Evolutionary conservation across 139 green algal species (phyloP), one percentile per base, ranked within the genome.

Genomic region (Auxenochlorella protothecoides): DNA sequence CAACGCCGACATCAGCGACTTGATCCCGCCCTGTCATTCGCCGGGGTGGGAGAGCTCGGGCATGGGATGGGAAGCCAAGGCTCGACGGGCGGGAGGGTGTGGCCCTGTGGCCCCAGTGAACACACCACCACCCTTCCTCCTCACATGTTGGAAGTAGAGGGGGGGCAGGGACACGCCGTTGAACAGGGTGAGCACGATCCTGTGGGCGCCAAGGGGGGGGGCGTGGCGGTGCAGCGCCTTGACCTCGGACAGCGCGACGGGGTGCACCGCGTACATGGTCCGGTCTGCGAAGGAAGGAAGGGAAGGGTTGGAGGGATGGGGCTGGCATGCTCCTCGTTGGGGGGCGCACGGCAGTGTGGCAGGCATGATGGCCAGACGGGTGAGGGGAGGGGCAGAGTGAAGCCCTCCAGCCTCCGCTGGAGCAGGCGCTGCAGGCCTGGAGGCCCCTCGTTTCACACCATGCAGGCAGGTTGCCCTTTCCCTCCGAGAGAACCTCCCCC

Each of bases 161-260:
- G 88, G 89, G 11, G 88, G 86, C 63, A 96, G 83, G 5, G 86
- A 91, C 4, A 94, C 69, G 0, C 89, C 91, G 70, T 73, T 76
- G n/a, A 60, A 60, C 55, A 93, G 83, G n/a, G 95, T 85, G 51
- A 97, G 16, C 8, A 84, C 76, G 55, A 96, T 73, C 69, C 84
- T 77, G 55, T 91, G 91, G 53, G 63, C 79, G 4, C 88, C 89
- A 14, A 96, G 74, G n/a, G 81, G 64, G 3, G 89, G 84, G 5
- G 85, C 83, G 72, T 89, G 84, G 65, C 79, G 81, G 56, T 84
- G 81, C 54, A 97, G 82, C 9, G 87, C 85, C 9, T 85, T 80
- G 14, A 97, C 81, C 64, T 96, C 91, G 13, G 85, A 88, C 54
- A 95, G 73, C 1, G 89, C 82, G n/a, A 92, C 84, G 51, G 90